These are phyloP conservation scores for Peronospora belbahrii DNA, from an alignment of 352 stramenopile species.

Conservation along the genomic window DNA sequence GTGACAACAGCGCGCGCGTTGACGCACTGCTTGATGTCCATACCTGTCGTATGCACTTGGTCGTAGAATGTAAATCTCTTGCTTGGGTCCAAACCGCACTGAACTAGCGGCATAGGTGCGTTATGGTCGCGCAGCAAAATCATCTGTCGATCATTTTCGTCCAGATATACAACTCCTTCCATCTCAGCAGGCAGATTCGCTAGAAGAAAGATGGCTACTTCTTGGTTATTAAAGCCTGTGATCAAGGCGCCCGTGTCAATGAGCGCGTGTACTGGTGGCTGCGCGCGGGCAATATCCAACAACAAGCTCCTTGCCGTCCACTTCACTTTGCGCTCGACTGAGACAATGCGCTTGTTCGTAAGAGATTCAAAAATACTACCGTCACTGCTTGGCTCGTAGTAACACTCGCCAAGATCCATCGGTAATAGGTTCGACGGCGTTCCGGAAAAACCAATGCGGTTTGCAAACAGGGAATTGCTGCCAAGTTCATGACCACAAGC, in stretches of 20 bases:
- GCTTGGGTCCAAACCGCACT: conserved; percentile 76
- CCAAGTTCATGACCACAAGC: conserved; percentile 98
- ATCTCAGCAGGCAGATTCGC: conserved; percentile 59
- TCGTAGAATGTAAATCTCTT: conserved; percentile 92
- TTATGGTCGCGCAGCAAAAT: conserved; percentile 93
- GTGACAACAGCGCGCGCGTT: conserved; percentile 86
- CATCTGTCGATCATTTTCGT: conserved; percentile 85
- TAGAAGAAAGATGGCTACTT: conserved; percentile 84
- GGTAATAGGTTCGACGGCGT: conserved; percentile 98
- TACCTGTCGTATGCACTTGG: conserved; percentile 90
- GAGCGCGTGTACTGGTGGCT: conserved; percentile 77
- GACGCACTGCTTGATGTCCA: conserved; percentile 90
- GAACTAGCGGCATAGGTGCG: conserved; percentile 88
- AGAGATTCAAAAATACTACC: conserved; percentile 97
- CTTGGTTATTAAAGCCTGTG: conserved; percentile 85
- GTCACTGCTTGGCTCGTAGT: conserved; percentile 97
- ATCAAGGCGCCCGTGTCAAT: conserved; percentile 90
- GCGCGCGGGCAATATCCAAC: conserved; percentile 62
- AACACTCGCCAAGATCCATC: conserved; percentile 96
- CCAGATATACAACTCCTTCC: conserved; percentile 89
- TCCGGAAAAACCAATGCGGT: conserved; percentile 97
- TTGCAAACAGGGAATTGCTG: conserved; percentile 95
- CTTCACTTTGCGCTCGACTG: conserved; percentile 75
- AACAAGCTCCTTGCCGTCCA: conserved; percentile 71
- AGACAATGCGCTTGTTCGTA: conserved; percentile 89